Evolutionary conservation across 805 yeast species (phyloP).

Genomic region (Metschnikowia bowlesiae): DNA sequence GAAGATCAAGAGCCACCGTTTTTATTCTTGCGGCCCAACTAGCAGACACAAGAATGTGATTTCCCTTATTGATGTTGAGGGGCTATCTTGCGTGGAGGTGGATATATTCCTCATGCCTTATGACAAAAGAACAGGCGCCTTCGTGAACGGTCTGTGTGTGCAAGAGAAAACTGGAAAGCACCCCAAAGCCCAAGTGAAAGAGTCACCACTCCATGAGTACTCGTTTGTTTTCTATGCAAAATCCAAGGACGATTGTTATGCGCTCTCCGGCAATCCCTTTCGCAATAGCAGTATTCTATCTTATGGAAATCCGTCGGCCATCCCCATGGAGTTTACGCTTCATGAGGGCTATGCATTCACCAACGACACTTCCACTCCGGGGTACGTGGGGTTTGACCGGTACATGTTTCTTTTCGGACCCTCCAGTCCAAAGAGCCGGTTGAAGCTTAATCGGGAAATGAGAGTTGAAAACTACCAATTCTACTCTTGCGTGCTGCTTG

Average conservation of each 20-base stretch:
- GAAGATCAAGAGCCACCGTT: neutral
- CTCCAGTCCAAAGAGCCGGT: neutral
- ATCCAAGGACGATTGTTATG: neutral
- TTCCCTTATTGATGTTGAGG: neutral
- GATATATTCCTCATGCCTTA: neutral
- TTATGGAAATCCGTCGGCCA: neutral
- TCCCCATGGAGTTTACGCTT: neutral
- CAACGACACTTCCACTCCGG: neutral
- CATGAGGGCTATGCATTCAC: neutral
- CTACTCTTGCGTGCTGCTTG: neutral
- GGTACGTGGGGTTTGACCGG: neutral
- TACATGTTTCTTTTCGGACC: neutral
- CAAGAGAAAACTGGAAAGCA: neutral
- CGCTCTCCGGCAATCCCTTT: neutral
- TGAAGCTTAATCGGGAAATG: neutral
- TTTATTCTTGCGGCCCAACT: neutral
- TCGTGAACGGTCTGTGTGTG: neutral
- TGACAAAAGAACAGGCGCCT: neutral
- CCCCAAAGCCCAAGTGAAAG: neutral
- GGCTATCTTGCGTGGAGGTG: neutral
- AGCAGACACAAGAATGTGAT: neutral
- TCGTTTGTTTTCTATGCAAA: neutral
- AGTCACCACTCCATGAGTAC: neutral
- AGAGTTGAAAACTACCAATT: neutral
- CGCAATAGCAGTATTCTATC: neutral